Conservation (phyloP, 2,329 filamentous ascomycete genomes). For the Xylariaceae sp. region DNA sequence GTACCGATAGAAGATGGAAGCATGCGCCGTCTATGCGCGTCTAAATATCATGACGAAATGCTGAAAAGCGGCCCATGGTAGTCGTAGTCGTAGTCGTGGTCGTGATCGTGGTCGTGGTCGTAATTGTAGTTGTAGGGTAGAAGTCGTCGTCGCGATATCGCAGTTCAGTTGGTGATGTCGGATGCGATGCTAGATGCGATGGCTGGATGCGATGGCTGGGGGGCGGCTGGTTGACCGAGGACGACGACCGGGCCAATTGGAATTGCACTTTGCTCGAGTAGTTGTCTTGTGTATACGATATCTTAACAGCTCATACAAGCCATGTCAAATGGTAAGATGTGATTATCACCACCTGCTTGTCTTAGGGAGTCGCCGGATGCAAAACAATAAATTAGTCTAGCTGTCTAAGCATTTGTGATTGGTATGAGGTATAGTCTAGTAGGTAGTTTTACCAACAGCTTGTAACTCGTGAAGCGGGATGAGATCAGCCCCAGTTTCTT, state of each 20-base stretch:
- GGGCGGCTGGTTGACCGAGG: too few species aligned
- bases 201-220: not conserved
- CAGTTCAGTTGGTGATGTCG: not conserved
- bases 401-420: too few species aligned
- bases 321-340: too few species aligned
- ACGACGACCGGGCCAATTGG: not conserved
- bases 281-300: not conserved
- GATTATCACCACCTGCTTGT: too few species aligned
- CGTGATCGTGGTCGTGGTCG: not conserved
- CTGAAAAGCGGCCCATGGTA: not conserved
- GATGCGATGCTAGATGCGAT: not conserved
- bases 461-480: too few species aligned
- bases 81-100: too few species aligned
- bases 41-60: constrained; percentile 32
- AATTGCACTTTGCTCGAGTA: not conserved
- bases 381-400: too few species aligned
- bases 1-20: not conserved
- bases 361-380: too few species aligned
- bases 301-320: too few species aligned
- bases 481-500: too few species aligned
- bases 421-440: too few species aligned
- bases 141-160: not conserved
- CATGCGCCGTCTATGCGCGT: constrained; percentile 12
- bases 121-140: not conserved
- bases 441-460: too few species aligned